A percentile compares a stretch with the other conserved stretches of the same genome.
Evolutionary conservation across 331 rosid species (phyloP).

Genomic region (Rhamnella rubrinervis): DNA sequence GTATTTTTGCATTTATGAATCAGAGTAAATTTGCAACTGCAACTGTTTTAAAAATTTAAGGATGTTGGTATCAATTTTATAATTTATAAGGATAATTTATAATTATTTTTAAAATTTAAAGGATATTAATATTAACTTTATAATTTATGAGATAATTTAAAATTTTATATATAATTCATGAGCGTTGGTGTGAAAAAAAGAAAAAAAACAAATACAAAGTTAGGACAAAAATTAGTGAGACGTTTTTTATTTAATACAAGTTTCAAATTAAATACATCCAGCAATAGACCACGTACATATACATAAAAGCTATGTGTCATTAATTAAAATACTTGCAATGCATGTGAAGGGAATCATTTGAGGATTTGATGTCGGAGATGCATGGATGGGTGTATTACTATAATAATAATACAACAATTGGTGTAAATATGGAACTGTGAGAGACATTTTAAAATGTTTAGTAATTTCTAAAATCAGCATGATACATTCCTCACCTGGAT

Average conservation of each 20-base stretch:
- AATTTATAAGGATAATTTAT: no score
- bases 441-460: not conserved
- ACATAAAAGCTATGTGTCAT: not conserved
- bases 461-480: not conserved
- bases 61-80: no score
- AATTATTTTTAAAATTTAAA: no score
- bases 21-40: no score
- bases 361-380: not conserved
- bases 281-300: not conserved
- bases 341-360: not conserved
- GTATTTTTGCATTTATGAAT: no score
- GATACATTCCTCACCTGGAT: not conserved
- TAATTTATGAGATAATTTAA: no score
- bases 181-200: no score
- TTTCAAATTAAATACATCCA: not conserved
- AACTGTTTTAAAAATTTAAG: no score
- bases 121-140: no score
- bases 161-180: no score
- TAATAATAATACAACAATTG: not conserved
- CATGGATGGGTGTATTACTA: not conserved
- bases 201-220: not conserved
- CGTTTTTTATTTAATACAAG: not conserved
- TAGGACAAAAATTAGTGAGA: not conserved
- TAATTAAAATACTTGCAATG: not conserved
- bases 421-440: slow-evolving; percentile 8